These are phyloP conservation scores for Cardamine chenopodiifolia DNA, from an alignment of 345 rosid species.

Conservation along the genomic window DNA sequence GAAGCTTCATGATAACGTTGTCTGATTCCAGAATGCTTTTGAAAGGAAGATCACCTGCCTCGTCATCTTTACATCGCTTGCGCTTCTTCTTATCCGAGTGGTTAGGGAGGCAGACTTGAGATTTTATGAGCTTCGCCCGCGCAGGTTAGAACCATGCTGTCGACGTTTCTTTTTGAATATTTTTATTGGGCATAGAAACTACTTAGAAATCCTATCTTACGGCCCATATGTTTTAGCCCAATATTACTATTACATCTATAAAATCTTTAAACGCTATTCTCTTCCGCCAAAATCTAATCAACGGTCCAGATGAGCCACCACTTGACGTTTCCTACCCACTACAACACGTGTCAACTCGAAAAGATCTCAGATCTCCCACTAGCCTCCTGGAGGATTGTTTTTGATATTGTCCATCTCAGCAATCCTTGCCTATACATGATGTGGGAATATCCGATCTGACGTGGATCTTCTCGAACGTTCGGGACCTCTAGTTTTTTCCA, in stretches of 20 bases:
- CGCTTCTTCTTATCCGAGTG: conserved; percentile 93
- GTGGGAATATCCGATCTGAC: conserved; percentile 45
- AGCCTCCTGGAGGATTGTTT: conserved; percentile 32
- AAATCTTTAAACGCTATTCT: conserved; percentile 34
- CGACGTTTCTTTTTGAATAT: conserved; percentile 40
- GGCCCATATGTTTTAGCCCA: conserved; percentile 25
- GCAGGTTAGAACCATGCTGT: conserved; percentile 90
- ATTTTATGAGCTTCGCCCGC: conserved; percentile 82
- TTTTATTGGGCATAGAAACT: not conserved
- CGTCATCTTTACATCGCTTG: conserved; percentile 56
- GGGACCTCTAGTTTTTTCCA: conserved; percentile 53
- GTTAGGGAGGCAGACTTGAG: conserved; percentile 98
- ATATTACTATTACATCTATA: not conserved
- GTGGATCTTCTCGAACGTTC: conserved; percentile 40
- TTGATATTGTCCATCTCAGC: conserved; percentile 59
- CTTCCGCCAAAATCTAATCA: conserved; percentile 29
- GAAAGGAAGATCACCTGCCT: conserved; percentile 65
- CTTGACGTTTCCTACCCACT: not conserved
- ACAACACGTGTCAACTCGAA: conserved; percentile 20
- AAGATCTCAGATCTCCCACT: conserved; percentile 33
- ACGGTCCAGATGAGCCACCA: conserved; percentile 25
- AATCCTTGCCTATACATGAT: conserved; percentile 9
- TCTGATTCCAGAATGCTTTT: conserved; percentile 68
- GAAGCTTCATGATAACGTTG: conserved; percentile 54
- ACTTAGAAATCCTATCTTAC: not conserved